A percentile compares a stretch with the other conserved stretches of the same genome.
Evolutionary conservation across 2,329 filamentous ascomycete species (phyloP).

Genomic region (Aspergillus vadensis): DNA sequence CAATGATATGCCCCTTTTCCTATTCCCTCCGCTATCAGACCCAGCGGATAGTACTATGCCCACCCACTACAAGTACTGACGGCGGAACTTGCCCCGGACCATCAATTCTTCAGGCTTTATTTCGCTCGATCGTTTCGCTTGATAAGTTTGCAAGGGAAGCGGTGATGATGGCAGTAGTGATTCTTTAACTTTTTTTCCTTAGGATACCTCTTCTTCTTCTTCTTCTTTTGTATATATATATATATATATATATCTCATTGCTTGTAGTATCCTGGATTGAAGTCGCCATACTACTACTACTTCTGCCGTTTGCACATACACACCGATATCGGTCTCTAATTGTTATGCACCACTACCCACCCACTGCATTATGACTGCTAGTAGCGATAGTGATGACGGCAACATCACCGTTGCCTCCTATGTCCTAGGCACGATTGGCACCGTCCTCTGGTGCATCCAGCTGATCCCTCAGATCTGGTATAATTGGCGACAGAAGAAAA

Average conservation of each 20-base stretch:
- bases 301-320: no score
- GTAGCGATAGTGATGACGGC: conserved; percentile 15
- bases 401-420: conserved; percentile 40
- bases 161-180: neutral
- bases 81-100: neutral
- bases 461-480: conserved; percentile 57
- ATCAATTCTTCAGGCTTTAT: neutral
- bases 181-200: neutral
- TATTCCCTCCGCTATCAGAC: conserved; percentile 3
- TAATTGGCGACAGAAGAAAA: conserved; percentile 63
- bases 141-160: neutral
- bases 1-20: conserved; percentile 2
- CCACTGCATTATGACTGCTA: no score
- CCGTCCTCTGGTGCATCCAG: conserved; percentile 45
- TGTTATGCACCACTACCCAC: no score
- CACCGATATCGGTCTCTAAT: neutral
- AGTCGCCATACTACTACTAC: no score
- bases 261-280: no score
- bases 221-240: no score
- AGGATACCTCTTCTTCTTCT: no score
- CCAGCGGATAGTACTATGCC: neutral
- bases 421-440: conserved; percentile 45
- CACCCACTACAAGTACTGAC: neutral
- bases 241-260: no score
- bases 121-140: neutral